Percentiles rank a stretch among this genome's conserved stretches.
Conservation (phyloP, 805 yeast genomes). For the Kazachstania martiniae region DNA sequence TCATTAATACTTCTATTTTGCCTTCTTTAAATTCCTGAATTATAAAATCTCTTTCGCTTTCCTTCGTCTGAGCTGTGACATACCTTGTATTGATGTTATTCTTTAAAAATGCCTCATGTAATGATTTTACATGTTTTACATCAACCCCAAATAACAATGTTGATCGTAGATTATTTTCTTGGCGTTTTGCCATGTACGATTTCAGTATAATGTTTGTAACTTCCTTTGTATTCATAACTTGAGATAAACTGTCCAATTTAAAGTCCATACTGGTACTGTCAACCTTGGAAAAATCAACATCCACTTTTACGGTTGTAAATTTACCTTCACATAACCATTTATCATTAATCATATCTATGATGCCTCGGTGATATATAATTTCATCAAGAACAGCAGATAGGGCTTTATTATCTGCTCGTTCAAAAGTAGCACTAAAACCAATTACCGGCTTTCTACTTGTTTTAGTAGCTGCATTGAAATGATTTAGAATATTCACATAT, state of each 20-base stretch:
- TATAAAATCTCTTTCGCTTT: constrained; percentile 38
- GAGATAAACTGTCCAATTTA: constrained; percentile 38
- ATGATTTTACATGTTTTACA: constrained; percentile 47
- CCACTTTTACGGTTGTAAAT: constrained; percentile 46
- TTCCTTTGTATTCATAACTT: constrained; percentile 41
- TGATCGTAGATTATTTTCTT: constrained; percentile 35
- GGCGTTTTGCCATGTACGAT: constrained; percentile 38
- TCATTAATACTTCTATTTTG: constrained; percentile 59
- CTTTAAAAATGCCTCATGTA: constrained; percentile 42
- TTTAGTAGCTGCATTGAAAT: constrained; percentile 41
- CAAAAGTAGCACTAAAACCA: constrained; percentile 86
- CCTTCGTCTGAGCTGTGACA: constrained; percentile 57
- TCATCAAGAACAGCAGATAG: constrained; percentile 56
- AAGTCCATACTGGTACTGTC: constrained; percentile 37
- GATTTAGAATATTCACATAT: constrained; percentile 45
- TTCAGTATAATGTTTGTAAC: constrained; percentile 46
- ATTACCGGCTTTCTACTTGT: constrained; percentile 43
- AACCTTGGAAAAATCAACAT: constrained; percentile 33
- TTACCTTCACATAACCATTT: constrained; percentile 62
- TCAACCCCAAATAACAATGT: constrained; percentile 74
- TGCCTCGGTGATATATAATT: constrained; percentile 57
- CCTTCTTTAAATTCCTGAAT: constrained; percentile 53
- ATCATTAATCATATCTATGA: constrained; percentile 54
- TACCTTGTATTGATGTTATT: constrained; percentile 60
- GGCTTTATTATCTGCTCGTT: constrained; percentile 58